Percentiles rank a stretch among this genome's conserved stretches.
Conservation (phyloP, 2,329 filamentous ascomycete genomes). For the Teratosphaeria epicoccoides region DNA sequence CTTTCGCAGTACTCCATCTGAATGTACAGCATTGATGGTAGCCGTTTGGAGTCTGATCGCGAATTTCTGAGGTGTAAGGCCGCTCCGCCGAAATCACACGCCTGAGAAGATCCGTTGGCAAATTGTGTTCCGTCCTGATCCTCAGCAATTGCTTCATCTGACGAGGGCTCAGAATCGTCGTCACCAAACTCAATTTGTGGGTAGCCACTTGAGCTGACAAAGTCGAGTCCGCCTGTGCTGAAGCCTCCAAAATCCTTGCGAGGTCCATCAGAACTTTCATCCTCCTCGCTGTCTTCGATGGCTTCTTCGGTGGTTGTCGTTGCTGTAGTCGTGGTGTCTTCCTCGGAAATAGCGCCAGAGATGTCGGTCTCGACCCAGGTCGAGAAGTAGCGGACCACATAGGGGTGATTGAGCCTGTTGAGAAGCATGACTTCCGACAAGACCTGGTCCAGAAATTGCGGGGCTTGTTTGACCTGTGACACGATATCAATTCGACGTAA, state of each 20-base stretch:
- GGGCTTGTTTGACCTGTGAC: slow-evolving; percentile 58
- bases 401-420: slow-evolving; percentile 85
- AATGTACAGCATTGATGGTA: slow-evolving; percentile 76
- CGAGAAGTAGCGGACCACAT: slow-evolving; percentile 81
- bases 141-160: slow-evolving; percentile 29
- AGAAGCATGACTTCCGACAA: slow-evolving; percentile 77
- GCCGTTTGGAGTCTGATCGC: slow-evolving; percentile 38
- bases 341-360: slow-evolving; percentile 12
- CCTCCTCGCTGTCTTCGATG: slow-evolving; percentile 24
- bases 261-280: slow-evolving; percentile 40
- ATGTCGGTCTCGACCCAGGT: slow-evolving; percentile 78
- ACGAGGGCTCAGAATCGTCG: slow-evolving; percentile 35
- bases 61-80: slow-evolving; percentile 31
- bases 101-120: slow-evolving; percentile 6
- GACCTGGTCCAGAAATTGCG: slow-evolving; percentile 65
- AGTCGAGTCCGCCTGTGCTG: slow-evolving; percentile 77
- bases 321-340: slow-evolving; percentile 8
- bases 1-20: slow-evolving; percentile 99
- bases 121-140: slow-evolving; percentile 26
- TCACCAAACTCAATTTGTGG: slow-evolving; percentile 69
- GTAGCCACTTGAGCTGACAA: slow-evolving; percentile 77
- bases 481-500: not conserved
- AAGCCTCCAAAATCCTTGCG: slow-evolving; percentile 47
- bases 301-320: slow-evolving; percentile 7
- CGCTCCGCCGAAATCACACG: not conserved